phyloP scores from a whole-genome alignment of 768 basidiomycete species.

The Lactifluus pinguis region DNA sequence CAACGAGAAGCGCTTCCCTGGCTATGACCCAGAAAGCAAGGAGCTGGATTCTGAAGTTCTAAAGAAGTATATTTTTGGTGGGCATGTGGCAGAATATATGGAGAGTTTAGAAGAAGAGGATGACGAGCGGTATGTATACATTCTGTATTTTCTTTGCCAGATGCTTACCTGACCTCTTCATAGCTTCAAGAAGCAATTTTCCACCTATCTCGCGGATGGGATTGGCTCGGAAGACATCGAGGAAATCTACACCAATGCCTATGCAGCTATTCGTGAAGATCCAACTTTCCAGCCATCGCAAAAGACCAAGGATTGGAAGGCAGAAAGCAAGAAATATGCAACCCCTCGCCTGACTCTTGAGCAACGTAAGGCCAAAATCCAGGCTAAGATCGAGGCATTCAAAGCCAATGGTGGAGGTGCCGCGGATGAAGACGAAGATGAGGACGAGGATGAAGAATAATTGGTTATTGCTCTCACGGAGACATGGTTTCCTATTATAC shows the following conservation, averaged over 20 bases:
- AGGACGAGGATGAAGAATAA: slow-evolving; percentile 42
- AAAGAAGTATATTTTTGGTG: slow-evolving; percentile 96
- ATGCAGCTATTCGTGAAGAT: slow-evolving; percentile 93
- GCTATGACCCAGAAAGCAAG: slow-evolving; percentile 90
- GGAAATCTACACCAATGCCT: slow-evolving; percentile 88
- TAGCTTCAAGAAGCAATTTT: slow-evolving; percentile 96
- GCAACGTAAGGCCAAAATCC: slow-evolving; percentile 73
- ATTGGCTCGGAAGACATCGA: slow-evolving; percentile 95
- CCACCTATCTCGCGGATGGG: slow-evolving; percentile 91
- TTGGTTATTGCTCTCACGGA: background rate
- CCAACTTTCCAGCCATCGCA: slow-evolving; percentile 84
- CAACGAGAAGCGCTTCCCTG: slow-evolving; percentile 96
- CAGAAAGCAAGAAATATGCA: slow-evolving; percentile 69
- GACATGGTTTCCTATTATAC: slow-evolving; percentile 1
- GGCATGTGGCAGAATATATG: slow-evolving; percentile 99
- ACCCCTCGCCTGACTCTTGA: slow-evolving; percentile 59
- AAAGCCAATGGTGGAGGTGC: slow-evolving; percentile 47
- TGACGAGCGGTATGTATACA: slow-evolving; percentile 71
- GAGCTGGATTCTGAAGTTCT: slow-evolving; percentile 87
- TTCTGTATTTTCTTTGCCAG: background rate
- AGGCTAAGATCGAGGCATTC: slow-evolving; percentile 87
- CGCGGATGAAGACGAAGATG: slow-evolving; percentile 41
- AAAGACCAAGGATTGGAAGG: slow-evolving; percentile 87
- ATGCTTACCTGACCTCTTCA: slow-evolving; percentile 9
- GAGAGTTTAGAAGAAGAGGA: slow-evolving; percentile 99